Evolutionary conservation across 768 basidiomycete species (phyloP), one percentile per base, ranked within the genome.

Genomic region (Pisolithus marmoratus): DNA sequence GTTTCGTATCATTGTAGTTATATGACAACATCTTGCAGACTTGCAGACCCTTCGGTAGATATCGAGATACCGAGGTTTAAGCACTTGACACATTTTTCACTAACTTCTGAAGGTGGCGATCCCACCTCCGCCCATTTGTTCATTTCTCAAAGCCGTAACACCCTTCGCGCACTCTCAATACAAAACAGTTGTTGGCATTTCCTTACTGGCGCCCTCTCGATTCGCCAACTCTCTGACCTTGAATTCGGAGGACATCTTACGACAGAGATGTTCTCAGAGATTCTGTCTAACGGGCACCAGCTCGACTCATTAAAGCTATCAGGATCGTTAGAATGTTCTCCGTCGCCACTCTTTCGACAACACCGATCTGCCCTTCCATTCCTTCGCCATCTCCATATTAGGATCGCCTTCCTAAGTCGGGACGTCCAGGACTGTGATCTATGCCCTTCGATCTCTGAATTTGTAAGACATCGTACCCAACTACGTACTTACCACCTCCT

Each of bases 361-460:
- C 50, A 70, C 54, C 56, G 57, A n/a, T 59, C 70, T 2, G 67
- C 71, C 2, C 74, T 86, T 2, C 85, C 84, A 11, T 82, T 84
- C 72, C 74, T 88, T 5, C 75, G 77, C 2, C 78, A 85, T 62
- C 86, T 87, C 60, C 72, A 79, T 2, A 75, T 87, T 56, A 71
- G 71, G 11, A 72, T 82, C 17, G 61, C 67, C n/a, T 63, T 61
- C 2, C 60, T 80, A 2, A 68, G 71, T 14, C 70, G 76, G 46
- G 68, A 78, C 19, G 65, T 75, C 14, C 53, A 60, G 3, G 85
- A 87, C 59, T 70, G 75, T 15, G 85, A 85, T 58, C 71, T 87
- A 4, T 85, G 87, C 70, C 84, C 83, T 2, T 76, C 86, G 5
- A 74, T 88, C 40, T 74, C 81, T 5, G 84, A 82, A 29, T 86